A percentile compares a stretch with the other conserved stretches of the same genome.
phyloP scores from a whole-genome alignment of 2,329 filamentous ascomycete genomes.

The Madurella fahalii region DNA sequence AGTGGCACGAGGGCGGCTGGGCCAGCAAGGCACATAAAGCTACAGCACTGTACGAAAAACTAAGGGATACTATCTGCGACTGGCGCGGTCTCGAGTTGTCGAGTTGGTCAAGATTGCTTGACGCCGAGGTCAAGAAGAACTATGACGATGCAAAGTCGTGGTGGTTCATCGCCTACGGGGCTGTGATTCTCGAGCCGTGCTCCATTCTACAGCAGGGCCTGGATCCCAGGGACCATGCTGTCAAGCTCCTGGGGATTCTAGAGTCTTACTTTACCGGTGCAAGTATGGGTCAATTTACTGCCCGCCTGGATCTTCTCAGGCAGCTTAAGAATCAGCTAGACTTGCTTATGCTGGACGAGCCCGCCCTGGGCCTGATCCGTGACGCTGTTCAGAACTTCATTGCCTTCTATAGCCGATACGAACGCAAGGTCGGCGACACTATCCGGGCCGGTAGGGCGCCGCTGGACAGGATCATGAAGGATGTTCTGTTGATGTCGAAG shows the following conservation, averaged over 20 bases:
- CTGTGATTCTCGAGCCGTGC: slow-evolving; percentile 71
- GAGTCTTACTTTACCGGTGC: slow-evolving; percentile 75
- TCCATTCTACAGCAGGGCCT: slow-evolving; percentile 56
- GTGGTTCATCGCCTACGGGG: slow-evolving; percentile 97
- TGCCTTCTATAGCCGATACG: slow-evolving; percentile 68
- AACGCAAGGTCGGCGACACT: slow-evolving; percentile 58
- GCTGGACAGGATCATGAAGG: slow-evolving; percentile 89
- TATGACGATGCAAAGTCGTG: slow-evolving; percentile 76
- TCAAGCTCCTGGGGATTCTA: slow-evolving; percentile 69
- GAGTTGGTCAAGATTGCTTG: slow-evolving; percentile 86
- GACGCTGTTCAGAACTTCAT: slow-evolving; percentile 73
- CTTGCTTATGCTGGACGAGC: slow-evolving; percentile 56
- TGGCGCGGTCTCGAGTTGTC: slow-evolving; percentile 90
- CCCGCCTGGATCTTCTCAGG: slow-evolving; percentile 66
- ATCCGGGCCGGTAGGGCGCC: slow-evolving; percentile 64
- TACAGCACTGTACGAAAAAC: slow-evolving; percentile 64
- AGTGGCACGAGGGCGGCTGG: slow-evolving; percentile 87
- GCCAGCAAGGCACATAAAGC: slow-evolving; percentile 76
- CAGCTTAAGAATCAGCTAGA: slow-evolving; percentile 63
- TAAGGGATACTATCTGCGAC: slow-evolving; percentile 76
- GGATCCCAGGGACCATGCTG: slow-evolving; percentile 60
- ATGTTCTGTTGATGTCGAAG: slow-evolving; percentile 87
- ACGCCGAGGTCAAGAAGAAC: slow-evolving; percentile 74
- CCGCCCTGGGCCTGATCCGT: slow-evolving; percentile 53
- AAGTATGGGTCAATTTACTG: slow-evolving; percentile 74